A percentile compares a stretch with the other conserved stretches of the same genome.
Evolutionary conservation across 2,329 filamentous ascomycete genomes (phyloP).

Genomic region (Ophiosphaerella herpotricha): DNA sequence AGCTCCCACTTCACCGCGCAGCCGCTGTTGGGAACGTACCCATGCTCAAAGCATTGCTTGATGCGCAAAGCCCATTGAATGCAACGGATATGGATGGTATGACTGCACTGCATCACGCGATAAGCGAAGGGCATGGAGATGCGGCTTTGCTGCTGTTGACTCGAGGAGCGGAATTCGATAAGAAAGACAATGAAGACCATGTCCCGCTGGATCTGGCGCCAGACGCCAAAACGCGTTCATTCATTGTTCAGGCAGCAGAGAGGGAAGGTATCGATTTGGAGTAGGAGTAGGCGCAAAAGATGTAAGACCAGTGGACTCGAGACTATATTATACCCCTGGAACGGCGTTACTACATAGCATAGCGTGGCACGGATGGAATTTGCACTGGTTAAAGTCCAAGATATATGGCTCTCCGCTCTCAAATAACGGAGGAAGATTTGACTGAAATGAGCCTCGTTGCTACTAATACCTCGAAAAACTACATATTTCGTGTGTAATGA

Average conservation of each 20-base stretch:
- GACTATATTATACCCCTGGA: slow-evolving; percentile 2
- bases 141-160: slow-evolving; percentile 81
- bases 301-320: neutral
- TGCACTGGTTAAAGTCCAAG: neutral
- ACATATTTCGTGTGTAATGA: no score
- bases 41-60: slow-evolving; percentile 78
- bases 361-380: neutral
- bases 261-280: slow-evolving; percentile 76
- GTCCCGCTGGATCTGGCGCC: slow-evolving; percentile 82
- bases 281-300: slow-evolving; percentile 24
- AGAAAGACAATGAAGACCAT: slow-evolving; percentile 72
- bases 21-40: slow-evolving; percentile 89
- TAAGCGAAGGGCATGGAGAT: slow-evolving; percentile 78
- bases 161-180: slow-evolving; percentile 80
- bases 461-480: no score
- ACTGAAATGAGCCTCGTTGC: no score
- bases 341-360: slow-evolving; percentile 4
- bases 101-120: slow-evolving; percentile 85
- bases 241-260: slow-evolving; percentile 78
- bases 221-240: slow-evolving; percentile 80
- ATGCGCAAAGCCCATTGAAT: slow-evolving; percentile 81
- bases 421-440: no score
- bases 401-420: no score
- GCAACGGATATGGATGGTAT: slow-evolving; percentile 80
- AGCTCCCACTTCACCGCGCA: slow-evolving; percentile 87